Evolutionary conservation across 176 grass and related monocot species (phyloP), one percentile per base, ranked within the genome.

Genomic region (Tuctoria greenei): DNA sequence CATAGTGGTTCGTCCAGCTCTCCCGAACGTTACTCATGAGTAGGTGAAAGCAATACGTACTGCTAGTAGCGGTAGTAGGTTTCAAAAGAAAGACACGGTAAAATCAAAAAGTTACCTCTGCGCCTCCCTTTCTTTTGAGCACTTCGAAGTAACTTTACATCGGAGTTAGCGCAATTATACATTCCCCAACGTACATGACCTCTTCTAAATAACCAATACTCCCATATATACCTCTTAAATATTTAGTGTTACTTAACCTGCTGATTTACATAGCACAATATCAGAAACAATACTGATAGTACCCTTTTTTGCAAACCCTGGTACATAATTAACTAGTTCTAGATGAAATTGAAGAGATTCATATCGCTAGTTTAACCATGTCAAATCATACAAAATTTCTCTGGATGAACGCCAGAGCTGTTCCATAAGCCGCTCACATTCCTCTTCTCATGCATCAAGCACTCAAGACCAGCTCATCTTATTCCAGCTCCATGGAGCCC

Each of bases 341-440:
- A 15, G 23, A 62, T 51, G 1, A 64, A 64, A 3, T 49, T 50
- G 28, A 77, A 64, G 55, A 75, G 47, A 71, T 28, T 58, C 8
- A 77, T 40, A 64, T 49, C 64, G 55, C 56, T 16, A 21, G 12
- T 64, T 64, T 66, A 66, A 77, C 49, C 40, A 40, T 72, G 31
- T 17, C 25, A 66, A 61, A 51, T 54, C 6, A 3, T n/a, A 80
- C 86, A 88, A 88, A 88, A 84, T 88, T 80, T 70, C 76, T 79
- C 81, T 69, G 71, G 40, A 4, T 37, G 24, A 35, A 38, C 63
- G 75, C 78, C 76, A 80, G 44, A 84, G 58, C 63, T 75, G 44
- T 47, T 63, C 46, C 62, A 69, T 63, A 36, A 63, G 23, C 13
- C 63, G 52, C 69, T 84, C 80, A 5, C 69, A 62, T 45, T 56